These are phyloP conservation scores for Mycena floridula DNA, from an alignment of 768 basidiomycete genomes.

Conservation along the genomic window DNA sequence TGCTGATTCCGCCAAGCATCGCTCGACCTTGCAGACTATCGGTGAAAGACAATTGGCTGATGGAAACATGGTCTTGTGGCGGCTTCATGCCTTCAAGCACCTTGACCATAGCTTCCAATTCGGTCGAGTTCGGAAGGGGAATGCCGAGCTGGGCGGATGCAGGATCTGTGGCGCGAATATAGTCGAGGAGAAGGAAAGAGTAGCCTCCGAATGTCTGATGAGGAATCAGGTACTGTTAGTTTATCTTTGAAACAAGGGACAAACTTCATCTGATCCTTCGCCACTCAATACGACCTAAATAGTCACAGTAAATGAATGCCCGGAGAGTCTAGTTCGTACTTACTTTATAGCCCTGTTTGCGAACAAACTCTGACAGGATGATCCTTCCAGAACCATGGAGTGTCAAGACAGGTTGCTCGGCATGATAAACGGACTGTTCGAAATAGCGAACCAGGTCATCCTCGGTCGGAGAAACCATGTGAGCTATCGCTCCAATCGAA, in stretches of 20 bases:
- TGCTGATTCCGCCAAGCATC: neutral
- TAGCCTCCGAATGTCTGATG: conserved; percentile 8
- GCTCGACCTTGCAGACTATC: neutral
- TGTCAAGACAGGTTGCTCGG: conserved; percentile 2
- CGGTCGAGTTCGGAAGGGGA: conserved; percentile 4
- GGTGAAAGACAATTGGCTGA: neutral
- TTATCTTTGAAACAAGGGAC: no score
- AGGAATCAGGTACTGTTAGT: no score
- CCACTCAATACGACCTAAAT: conserved; percentile 6
- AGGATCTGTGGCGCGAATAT: conserved; percentile 4
- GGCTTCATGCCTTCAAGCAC: neutral
- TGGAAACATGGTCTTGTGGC: neutral
- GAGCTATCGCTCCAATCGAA: conserved; percentile 4
- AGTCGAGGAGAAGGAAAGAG: conserved; percentile 5
- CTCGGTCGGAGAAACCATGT: conserved; percentile 7
- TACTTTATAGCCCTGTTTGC: conserved; percentile 9
- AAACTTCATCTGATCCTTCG: conserved; percentile 10
- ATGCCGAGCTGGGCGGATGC: conserved; percentile 2
- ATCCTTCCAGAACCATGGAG: conserved; percentile 12
- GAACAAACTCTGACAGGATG: conserved; percentile 7
- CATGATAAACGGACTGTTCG: conserved; percentile 12
- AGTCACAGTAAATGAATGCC: neutral
- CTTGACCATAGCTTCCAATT: neutral
- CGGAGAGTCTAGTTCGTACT: neutral
- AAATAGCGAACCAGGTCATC: conserved; percentile 2